phyloP scores from a whole-genome alignment of 1,284 basidiomycete species.

The Gymnopus androsaceus region DNA sequence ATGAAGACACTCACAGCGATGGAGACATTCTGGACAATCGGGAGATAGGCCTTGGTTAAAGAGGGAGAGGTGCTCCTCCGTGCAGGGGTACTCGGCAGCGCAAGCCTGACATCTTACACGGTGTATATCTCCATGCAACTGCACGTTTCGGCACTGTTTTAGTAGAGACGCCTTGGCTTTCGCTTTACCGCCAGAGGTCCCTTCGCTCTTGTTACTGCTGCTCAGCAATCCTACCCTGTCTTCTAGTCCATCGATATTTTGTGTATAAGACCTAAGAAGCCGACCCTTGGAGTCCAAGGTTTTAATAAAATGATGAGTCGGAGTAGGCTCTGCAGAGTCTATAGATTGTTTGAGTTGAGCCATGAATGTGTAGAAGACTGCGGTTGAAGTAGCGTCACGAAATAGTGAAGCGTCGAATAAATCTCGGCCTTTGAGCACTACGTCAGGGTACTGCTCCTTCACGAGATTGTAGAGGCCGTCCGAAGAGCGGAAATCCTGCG shows the following conservation, averaged over 20 bases:
- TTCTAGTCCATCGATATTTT: conserved; percentile 95
- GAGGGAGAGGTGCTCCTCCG: conserved; percentile 55
- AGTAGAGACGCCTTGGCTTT: conserved; percentile 50
- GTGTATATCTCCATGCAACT: conserved; percentile 91
- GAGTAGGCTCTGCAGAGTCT: conserved; percentile 77
- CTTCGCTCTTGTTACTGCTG: conserved; percentile 56
- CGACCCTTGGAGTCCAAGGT: conserved; percentile 84
- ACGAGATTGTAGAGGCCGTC: conserved; percentile 89
- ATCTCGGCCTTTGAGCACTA: conserved; percentile 85
- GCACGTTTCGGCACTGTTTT: conserved; percentile 80
- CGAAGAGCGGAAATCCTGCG: conserved; percentile 87
- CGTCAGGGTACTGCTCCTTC: conserved; percentile 80
- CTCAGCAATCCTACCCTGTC: conserved; percentile 75
- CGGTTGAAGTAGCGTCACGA: conserved; percentile 80
- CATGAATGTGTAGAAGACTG: conserved; percentile 94
- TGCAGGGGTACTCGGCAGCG: conserved; percentile 73
- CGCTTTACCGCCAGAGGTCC: conserved; percentile 54
- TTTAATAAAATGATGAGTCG: conserved; percentile 88
- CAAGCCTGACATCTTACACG: conserved; percentile 85
- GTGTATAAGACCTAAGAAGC: conserved; percentile 88
- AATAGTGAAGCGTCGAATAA: conserved; percentile 89
- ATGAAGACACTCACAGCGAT: conserved; percentile 63
- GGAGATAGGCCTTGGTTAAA: conserved; percentile 76
- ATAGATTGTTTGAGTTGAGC: conserved; percentile 86
- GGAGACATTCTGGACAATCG: conserved; percentile 79